Evolutionary conservation across 257 asterid genomes (phyloP).

Genomic region (Nicotiana undulata): DNA sequence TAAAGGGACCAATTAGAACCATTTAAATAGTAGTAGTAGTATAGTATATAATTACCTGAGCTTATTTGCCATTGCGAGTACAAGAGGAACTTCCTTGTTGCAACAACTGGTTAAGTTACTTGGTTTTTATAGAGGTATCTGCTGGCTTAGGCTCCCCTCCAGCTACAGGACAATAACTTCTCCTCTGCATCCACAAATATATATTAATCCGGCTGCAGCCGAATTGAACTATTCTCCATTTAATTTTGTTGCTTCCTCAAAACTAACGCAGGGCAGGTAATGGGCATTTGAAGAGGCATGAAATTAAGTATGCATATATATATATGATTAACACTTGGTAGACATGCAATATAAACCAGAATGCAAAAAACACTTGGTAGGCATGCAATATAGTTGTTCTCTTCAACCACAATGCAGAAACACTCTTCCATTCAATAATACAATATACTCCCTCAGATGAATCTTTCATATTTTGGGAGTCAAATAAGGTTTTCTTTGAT

Average conservation of each 20-base stretch:
- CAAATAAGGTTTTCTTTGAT: too few relatives aligned
- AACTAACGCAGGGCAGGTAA: too few relatives aligned
- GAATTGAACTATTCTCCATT: neutral
- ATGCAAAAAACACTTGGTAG: too few relatives aligned
- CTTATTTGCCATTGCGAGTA: neutral
- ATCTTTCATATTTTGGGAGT: too few relatives aligned
- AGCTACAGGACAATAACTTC: neutral
- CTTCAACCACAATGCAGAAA: too few relatives aligned
- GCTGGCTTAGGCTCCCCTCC: neutral
- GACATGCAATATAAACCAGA: neutral
- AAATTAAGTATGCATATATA: neutral
- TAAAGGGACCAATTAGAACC: neutral
- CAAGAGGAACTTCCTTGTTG: neutral
- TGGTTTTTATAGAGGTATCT: neutral
- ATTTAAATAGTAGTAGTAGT: neutral
- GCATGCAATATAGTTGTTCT: too few relatives aligned
- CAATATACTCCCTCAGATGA: too few relatives aligned
- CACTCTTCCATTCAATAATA: too few relatives aligned
- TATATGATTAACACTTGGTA: neutral
- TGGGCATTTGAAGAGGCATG: neutral
- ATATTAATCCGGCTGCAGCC: neutral
- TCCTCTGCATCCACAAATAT: neutral
- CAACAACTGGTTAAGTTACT: neutral
- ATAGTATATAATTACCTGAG: neutral
- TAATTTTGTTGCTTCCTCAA: neutral